phyloP scores from a whole-genome alignment of 2,329 filamentous ascomycete species.

The Colletotrichum sojae region DNA sequence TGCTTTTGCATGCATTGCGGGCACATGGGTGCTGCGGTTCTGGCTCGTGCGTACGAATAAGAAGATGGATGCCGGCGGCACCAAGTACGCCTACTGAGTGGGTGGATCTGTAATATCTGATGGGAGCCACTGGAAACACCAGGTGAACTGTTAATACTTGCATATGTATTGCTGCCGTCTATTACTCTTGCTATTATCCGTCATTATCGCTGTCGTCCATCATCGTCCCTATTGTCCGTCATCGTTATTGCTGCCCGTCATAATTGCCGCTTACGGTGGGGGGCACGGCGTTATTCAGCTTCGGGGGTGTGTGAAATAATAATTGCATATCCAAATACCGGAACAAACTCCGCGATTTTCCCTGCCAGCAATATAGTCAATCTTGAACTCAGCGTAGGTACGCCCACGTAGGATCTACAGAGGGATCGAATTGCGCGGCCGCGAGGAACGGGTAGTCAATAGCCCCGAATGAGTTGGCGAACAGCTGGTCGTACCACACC shows the following conservation, averaged over 20 bases:
- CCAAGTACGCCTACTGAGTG: constrained; percentile 41
- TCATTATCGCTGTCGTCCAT: too few species aligned
- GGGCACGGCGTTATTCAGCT: too few species aligned
- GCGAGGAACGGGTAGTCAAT: constrained; percentile 52
- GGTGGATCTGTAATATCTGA: neutral
- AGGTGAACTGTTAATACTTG: neutral
- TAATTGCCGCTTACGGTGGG: too few species aligned
- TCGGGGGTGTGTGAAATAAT: too few species aligned
- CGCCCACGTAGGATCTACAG: constrained; percentile 51
- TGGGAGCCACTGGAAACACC: neutral
- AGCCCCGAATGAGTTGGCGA: constrained; percentile 51
- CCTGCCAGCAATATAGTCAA: neutral
- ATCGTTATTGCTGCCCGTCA: too few species aligned
- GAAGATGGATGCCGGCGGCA: constrained; percentile 42
- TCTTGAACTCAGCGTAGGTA: constrained; percentile 42
- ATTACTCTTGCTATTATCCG: too few species aligned
- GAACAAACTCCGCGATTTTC: too few species aligned
- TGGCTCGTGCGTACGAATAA: constrained; percentile 47
- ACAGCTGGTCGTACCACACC: constrained; percentile 53
- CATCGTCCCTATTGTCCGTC: too few species aligned
- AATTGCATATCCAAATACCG: too few species aligned
- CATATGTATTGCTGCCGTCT: neutral
- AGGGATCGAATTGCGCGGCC: constrained; percentile 50
- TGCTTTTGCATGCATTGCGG: constrained; percentile 45
- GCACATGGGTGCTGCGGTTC: constrained; percentile 44